phyloP scores from a whole-genome alignment of 306 rosid species.

The Cucumis sativus region Cucumber_9930_V3 NC_026661.2:20377501-20378000 shows the following conservation, averaged over 20 bases:
- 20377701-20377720: constrained; percentile 58
- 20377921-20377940: constrained; percentile 55
- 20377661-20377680: constrained; percentile 82
- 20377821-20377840: constrained; percentile 91
- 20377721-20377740: constrained; percentile 39
- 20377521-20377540: constrained; percentile 85
- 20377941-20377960: constrained; percentile 67
- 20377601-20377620: constrained; percentile 85
- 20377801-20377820: constrained; percentile 60
- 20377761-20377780: constrained; percentile 80
- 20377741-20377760: constrained; percentile 63
- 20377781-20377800: constrained; percentile 49
- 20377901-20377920: constrained; percentile 80
- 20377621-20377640: constrained; percentile 57
- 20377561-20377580: constrained; percentile 56
- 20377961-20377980: constrained; percentile 70
- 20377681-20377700: constrained; percentile 66
- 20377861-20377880: constrained; percentile 65
- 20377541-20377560: constrained; percentile 38
- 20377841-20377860: constrained; percentile 91
- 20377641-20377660: constrained; percentile 84
- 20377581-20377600: constrained; percentile 88
- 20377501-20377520: constrained; percentile 73
- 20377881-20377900: constrained; percentile 94
- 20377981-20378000: constrained; percentile 46